These are phyloP conservation scores for Oryza meyeriana DNA, from an alignment of 176 grass and related monocot genomes.

Conservation along the genomic window DNA sequence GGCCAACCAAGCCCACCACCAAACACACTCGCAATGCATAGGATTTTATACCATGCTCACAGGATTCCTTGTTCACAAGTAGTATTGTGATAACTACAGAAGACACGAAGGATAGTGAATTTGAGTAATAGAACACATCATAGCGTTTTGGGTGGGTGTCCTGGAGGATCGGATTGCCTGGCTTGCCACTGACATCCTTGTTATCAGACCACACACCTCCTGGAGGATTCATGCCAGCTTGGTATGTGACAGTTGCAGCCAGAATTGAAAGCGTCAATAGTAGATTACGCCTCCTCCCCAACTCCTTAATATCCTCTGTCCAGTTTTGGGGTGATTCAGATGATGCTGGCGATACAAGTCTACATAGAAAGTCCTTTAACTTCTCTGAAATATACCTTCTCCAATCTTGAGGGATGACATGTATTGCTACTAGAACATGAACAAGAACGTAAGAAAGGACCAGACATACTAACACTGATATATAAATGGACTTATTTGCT, in stretches of 20 bases:
- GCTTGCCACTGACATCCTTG: not conserved
- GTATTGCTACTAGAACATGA: slow-evolving; percentile 37
- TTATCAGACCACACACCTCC: slow-evolving; percentile 47
- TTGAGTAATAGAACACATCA: slow-evolving; percentile 43
- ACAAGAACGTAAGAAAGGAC: slow-evolving; percentile 23
- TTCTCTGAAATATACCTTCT: not conserved
- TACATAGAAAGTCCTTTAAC: not conserved
- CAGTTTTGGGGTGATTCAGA: not conserved
- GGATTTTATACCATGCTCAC: slow-evolving; percentile 36
- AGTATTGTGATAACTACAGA: slow-evolving; percentile 40
- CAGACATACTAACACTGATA: not conserved
- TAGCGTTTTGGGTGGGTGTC: slow-evolving; percentile 18
- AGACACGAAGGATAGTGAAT: slow-evolving; percentile 33
- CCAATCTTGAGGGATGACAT: slow-evolving; percentile 22
- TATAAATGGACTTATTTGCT: not conserved
- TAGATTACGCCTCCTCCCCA: slow-evolving; percentile 25
- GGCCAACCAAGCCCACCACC: slow-evolving; percentile 30
- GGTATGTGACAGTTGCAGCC: slow-evolving; percentile 37
- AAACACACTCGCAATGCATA: slow-evolving; percentile 38
- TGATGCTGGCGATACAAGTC: not conserved
- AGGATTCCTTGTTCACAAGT: slow-evolving; percentile 44
- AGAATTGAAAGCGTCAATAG: slow-evolving; percentile 32
- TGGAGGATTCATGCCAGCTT: slow-evolving; percentile 53
- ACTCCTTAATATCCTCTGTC: slow-evolving; percentile 7
- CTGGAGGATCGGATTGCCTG: slow-evolving; percentile 35